Conservation (phyloP, 352 stramenopile species). For the Phytophthora meadii region DNA sequence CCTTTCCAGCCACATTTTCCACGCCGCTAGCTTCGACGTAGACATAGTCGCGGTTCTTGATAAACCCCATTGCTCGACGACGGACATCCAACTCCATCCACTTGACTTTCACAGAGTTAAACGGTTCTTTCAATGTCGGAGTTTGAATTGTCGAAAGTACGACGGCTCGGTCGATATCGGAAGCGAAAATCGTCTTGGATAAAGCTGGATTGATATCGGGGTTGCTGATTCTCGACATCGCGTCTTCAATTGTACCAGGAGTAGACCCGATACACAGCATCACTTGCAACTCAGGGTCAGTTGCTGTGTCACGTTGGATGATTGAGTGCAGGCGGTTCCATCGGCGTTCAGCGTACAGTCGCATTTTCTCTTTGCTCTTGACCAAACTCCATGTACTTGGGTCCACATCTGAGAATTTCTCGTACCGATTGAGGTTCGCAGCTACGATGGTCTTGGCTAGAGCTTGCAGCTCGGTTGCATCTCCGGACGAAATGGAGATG, state of each 20-base stretch:
- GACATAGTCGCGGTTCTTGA: slow-evolving; percentile 58
- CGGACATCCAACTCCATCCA: slow-evolving; percentile 39
- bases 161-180: slow-evolving; percentile 35
- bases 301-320: background rate
- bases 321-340: slow-evolving; percentile 8
- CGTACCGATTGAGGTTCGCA: slow-evolving; percentile 42
- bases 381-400: slow-evolving; percentile 29
- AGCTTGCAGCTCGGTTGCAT: slow-evolving; percentile 26
- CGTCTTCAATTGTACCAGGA: slow-evolving; percentile 33
- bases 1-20: slow-evolving; percentile 26
- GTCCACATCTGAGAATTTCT: slow-evolving; percentile 22
- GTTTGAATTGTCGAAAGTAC: slow-evolving; percentile 18
- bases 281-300: slow-evolving; percentile 14
- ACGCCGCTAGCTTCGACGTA: slow-evolving; percentile 57
- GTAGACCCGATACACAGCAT: slow-evolving; percentile 35
- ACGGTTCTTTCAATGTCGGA: slow-evolving; percentile 48
- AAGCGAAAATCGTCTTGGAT: slow-evolving; percentile 40
- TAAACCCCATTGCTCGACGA: slow-evolving; percentile 21
- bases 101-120: slow-evolving; percentile 37
- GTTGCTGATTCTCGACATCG: slow-evolving; percentile 39
- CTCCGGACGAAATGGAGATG: slow-evolving; percentile 27
- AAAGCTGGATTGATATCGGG: slow-evolving; percentile 24
- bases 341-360: slow-evolving; percentile 23
- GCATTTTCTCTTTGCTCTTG: slow-evolving; percentile 31
- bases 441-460: slow-evolving; percentile 36